phyloP scores from a whole-genome alignment of 1,284 basidiomycete species.

The Tylopilus sp. region DNA sequence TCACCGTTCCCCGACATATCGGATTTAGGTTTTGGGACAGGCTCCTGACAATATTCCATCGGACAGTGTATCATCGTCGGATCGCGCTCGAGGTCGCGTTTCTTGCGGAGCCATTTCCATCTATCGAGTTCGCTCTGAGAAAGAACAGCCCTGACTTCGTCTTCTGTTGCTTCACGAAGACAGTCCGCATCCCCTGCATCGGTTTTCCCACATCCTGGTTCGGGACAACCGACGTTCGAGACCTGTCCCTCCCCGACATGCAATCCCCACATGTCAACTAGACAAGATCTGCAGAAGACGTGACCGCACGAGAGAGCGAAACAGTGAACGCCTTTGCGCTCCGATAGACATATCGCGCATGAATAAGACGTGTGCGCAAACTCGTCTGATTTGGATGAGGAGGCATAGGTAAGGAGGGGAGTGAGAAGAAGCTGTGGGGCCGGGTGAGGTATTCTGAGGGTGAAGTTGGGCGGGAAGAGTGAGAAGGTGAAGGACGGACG shows the following conservation, averaged over 20 bases:
- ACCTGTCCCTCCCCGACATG: constrained; percentile 75
- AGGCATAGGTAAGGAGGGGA: constrained; percentile 50
- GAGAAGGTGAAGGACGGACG: constrained; percentile 22
- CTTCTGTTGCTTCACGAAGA: constrained; percentile 56
- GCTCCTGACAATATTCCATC: constrained; percentile 66
- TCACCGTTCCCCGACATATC: constrained; percentile 10
- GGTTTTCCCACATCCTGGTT: constrained; percentile 68
- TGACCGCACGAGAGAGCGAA: constrained; percentile 63
- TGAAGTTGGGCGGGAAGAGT: constrained; percentile 1
- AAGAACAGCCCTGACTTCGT: constrained; percentile 70
- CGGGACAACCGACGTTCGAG: constrained; percentile 68
- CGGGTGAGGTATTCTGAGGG: constrained; percentile 52
- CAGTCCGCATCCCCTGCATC: constrained; percentile 29
- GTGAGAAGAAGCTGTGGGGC: constrained; percentile 52
- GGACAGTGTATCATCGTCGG: constrained; percentile 76
- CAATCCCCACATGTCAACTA: constrained; percentile 72
- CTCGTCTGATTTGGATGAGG: constrained; percentile 42
- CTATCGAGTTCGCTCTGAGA: constrained; percentile 59
- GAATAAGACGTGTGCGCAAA: constrained; percentile 63
- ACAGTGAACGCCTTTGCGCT: constrained; percentile 68
- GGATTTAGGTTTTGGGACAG: constrained; percentile 60
- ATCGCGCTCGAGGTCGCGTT: constrained; percentile 69
- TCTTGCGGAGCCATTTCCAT: constrained; percentile 73
- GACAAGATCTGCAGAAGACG: constrained; percentile 70
- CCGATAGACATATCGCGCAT: constrained; percentile 71